phyloP scores from a whole-genome alignment of 2,329 filamentous ascomycete genomes.

The Aureobasidium sp. region DNA sequence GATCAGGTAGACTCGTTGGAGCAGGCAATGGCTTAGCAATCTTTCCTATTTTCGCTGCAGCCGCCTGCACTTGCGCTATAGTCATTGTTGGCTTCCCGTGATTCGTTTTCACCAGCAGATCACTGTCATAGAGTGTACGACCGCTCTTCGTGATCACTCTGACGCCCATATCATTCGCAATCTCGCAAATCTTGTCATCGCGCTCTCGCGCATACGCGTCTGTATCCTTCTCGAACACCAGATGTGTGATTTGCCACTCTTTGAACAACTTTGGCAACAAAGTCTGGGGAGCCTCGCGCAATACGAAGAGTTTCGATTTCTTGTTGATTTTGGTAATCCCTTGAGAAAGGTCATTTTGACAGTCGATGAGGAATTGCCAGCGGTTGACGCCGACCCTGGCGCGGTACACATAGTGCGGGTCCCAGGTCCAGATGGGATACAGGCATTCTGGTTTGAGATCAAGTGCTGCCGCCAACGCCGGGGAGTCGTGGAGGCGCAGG shows the following conservation, averaged over 20 bases:
- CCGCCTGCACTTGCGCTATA: constrained; percentile 55
- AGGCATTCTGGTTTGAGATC: constrained; percentile 59
- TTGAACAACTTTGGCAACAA: constrained; percentile 65
- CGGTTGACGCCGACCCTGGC: constrained; percentile 62
- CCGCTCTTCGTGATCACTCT: constrained; percentile 57
- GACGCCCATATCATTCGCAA: constrained; percentile 59
- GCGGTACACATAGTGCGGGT: constrained; percentile 70
- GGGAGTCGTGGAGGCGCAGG: constrained; percentile 68
- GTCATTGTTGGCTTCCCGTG: constrained; percentile 67
- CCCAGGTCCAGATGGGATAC: constrained; percentile 74
- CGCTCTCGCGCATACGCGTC: constrained; percentile 62
- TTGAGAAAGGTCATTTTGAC: constrained; percentile 60
- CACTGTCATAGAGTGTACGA: constrained; percentile 65
- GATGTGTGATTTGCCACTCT: constrained; percentile 63
- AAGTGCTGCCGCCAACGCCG: constrained; percentile 62
- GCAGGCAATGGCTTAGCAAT: constrained; percentile 54
- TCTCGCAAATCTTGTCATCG: constrained; percentile 50
- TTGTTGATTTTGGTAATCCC: constrained; percentile 61
- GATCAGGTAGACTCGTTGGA: constrained; percentile 54
- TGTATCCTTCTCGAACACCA: constrained; percentile 73
- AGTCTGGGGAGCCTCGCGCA: constrained; percentile 64
- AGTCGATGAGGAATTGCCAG: constrained; percentile 70
- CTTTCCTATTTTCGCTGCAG: constrained; percentile 54
- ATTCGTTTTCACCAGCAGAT: constrained; percentile 58
- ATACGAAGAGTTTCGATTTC: constrained; percentile 61